Conservation (phyloP, 2,329 filamentous ascomycete species). For the Ophiocordyceps polyrhachis-furcata region DNA sequence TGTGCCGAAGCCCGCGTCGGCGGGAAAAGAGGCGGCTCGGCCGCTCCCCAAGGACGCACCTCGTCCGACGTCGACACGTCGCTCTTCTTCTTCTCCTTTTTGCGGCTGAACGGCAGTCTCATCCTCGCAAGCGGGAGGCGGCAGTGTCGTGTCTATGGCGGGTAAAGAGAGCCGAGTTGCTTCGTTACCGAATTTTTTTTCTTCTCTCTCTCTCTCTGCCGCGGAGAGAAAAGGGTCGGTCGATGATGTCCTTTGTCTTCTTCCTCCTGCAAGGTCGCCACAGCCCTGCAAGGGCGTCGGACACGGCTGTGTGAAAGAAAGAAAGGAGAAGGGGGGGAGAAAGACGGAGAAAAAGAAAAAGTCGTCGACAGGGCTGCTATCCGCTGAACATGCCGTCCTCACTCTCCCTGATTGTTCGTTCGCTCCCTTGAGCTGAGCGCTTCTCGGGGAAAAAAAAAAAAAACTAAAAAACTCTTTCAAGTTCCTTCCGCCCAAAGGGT, state of each 20-base stretch:
- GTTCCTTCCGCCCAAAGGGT: neutral
- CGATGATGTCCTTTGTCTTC: too few species aligned
- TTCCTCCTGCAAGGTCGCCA: too few species aligned
- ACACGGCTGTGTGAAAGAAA: neutral
- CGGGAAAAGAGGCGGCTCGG: constrained; percentile 12
- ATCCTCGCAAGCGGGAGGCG: constrained; percentile 9
- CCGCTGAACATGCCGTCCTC: neutral
- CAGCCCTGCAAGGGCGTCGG: too few species aligned
- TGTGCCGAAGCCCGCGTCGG: constrained; percentile 22
- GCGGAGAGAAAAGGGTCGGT: too few species aligned
- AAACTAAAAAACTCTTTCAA: neutral
- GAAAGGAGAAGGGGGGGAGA: neutral
- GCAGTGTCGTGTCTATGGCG: too few species aligned
- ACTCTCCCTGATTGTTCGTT: neutral
- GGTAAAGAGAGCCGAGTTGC: neutral
- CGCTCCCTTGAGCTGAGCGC: neutral
- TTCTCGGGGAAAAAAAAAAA: neutral
- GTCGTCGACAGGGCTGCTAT: neutral
- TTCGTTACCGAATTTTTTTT: too few species aligned
- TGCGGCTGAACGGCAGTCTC: constrained; percentile 16
- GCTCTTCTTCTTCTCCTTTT: constrained; percentile 17
- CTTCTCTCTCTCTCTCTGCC: too few species aligned
- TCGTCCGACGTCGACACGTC: constrained; percentile 9
- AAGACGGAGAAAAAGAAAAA: neutral
- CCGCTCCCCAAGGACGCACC: constrained; percentile 9